Conservation (phyloP, 78 protist genomes). For the Dictyostelium discoideum region DNA sequence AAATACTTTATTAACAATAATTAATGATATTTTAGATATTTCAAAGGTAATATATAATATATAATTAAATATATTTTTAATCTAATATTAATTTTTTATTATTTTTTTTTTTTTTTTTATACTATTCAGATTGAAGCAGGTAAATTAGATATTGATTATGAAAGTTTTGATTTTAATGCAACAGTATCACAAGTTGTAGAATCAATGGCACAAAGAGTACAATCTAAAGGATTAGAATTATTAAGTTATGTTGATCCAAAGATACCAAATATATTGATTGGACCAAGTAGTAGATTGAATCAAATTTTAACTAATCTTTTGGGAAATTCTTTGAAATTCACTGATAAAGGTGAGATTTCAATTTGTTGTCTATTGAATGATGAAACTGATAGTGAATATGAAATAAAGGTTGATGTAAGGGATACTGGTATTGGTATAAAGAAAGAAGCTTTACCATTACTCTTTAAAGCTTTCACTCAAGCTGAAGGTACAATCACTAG, state of each 20-base stretch:
- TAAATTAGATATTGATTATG: slow-evolving; percentile 56
- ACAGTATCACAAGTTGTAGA: slow-evolving; percentile 49
- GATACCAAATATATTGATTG: slow-evolving; percentile 25
- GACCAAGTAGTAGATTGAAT: slow-evolving; percentile 35
- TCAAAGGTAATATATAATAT: slow-evolving; percentile 32
- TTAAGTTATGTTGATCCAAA: slow-evolving; percentile 33
- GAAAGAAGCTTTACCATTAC: slow-evolving; percentile 56
- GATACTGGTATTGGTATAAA: slow-evolving; percentile 75
- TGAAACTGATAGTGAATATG: background rate
- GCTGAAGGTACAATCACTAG: slow-evolving; percentile 68
- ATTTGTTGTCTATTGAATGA: slow-evolving; percentile 9
- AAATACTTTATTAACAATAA: slow-evolving; percentile 50
- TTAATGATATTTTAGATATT: slow-evolving; percentile 74
- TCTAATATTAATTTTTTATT: background rate
- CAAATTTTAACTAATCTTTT: slow-evolving; percentile 67
- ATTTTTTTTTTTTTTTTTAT: background rate
- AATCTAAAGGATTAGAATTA: slow-evolving; percentile 50
- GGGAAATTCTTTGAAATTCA: slow-evolving; percentile 62
- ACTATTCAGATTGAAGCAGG: slow-evolving; percentile 84
- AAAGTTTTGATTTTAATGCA: slow-evolving; percentile 51
- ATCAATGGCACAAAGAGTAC: slow-evolving; percentile 68
- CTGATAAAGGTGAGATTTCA: slow-evolving; percentile 67
- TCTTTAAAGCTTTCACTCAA: slow-evolving; percentile 71
- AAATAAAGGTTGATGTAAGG: slow-evolving; percentile 38
- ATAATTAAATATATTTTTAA: too few species aligned